Base-by-base conservation (phyloP, 352 stramenopile species). In the Phytophthora sp. region DNA sequence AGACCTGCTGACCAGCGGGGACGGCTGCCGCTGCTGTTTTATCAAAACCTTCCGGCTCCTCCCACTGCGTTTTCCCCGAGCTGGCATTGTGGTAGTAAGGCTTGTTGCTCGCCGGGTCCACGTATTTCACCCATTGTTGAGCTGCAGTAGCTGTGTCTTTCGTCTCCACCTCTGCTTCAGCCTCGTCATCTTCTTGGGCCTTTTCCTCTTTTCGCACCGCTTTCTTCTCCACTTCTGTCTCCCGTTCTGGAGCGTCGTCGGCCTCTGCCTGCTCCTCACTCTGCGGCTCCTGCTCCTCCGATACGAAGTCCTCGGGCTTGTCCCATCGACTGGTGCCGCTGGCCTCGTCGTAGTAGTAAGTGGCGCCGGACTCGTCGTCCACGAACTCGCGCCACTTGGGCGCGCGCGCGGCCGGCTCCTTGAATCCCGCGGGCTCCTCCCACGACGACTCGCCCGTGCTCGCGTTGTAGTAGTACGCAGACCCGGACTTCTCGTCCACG, bases 291-390 rank as follows among this genome's bases (percentile, higher is more conserved):
- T 66, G 58, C 6, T 69, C 21, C 10, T 65, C 45, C 5, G 52
- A 20, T 4, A 72, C 39, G 41, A 83, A 83, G 0, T 66, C 75
- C 17, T 92, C 71, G 4, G 87, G 87, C 21, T 87, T 64, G 0
- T 92, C 77, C 87, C 87, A 96, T 49, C 88, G 78, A 48, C 86
- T 95, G 27, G 76, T 65, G 13, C 79, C 79, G 28, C 79, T 94
- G 4, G 63, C 69, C 62, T 89, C 68, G 59, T 96, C 84, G 74
- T 89, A 84, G 43, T 88, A 96, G 39, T 96, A 96, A 9, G 58
- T 50, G 30, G 72, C 76, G 10, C 74, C 77, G 10, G 67, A 81
- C 46, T 66, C 76, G 9, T 93, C 80, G 62, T 94, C 88, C 28
- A 78, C 55, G 55, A 76, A 90, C 55, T 79, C 70, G 32, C 77